phyloP scores from a whole-genome alignment of 306 rosid species.

The Prunus dulcis region DNA sequence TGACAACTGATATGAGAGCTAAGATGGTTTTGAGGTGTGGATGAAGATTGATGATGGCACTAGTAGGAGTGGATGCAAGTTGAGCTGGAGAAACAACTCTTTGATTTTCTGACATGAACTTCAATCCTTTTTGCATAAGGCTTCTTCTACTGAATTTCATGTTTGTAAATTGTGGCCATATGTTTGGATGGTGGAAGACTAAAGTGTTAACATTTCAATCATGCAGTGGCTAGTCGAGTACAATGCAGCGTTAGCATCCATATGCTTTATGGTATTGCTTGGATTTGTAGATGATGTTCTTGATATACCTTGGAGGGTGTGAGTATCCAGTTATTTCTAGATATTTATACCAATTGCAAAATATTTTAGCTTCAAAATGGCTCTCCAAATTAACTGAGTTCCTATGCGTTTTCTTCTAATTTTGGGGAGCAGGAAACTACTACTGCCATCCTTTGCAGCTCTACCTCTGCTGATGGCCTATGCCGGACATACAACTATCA shows the following conservation, averaged over 20 bases:
- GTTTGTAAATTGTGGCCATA: background rate
- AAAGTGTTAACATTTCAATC: slow-evolving; percentile 22
- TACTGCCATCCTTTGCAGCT: slow-evolving; percentile 89
- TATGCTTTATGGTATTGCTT: slow-evolving; percentile 92
- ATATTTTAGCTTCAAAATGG: background rate
- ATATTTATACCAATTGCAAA: background rate
- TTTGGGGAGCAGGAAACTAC: slow-evolving; percentile 72
- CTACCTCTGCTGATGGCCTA: slow-evolving; percentile 98
- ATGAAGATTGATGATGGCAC: background rate
- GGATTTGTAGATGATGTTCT: slow-evolving; percentile 98
- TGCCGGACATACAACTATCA: slow-evolving; percentile 96
- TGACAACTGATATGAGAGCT: background rate
- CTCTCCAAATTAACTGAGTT: slow-evolving; percentile 23
- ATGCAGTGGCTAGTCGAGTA: slow-evolving; percentile 99
- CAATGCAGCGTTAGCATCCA: slow-evolving; percentile 88
- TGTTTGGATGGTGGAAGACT: slow-evolving; percentile 2
- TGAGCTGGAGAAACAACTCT: background rate
- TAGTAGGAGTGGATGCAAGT: background rate
- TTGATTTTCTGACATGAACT: background rate
- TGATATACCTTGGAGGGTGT: slow-evolving; percentile 99
- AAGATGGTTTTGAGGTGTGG: background rate
- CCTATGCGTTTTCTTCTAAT: slow-evolving; percentile 23
- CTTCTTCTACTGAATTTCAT: background rate
- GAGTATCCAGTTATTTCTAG: slow-evolving; percentile 36
- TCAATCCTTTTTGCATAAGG: background rate